Evolutionary conservation across 2,329 filamentous ascomycete genomes (phyloP), one percentile per base, ranked within the genome.

Genomic region (Neophaeococcomyces aloes): DNA sequence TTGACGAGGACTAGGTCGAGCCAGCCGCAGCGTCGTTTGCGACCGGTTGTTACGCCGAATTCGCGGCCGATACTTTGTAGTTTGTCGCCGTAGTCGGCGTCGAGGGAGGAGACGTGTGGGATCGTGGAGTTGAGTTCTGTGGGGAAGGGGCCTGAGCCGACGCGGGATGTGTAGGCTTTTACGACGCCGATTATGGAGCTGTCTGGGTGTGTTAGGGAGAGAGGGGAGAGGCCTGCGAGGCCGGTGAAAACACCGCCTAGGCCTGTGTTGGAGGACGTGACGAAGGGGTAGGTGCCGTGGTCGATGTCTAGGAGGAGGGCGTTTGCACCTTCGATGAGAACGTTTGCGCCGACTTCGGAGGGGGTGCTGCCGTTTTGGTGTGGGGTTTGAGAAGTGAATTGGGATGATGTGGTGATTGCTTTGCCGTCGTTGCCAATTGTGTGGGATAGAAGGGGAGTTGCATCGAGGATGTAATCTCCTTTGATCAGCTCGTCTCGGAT

Each of bases 111-210:
- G 10, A 42, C 39, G 31, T 42, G 25, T 2, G 39, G 23, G 34
- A 54, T 53, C 21, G 41, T 25, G 27, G 43, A 42, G 32, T 48
- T 44, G 18, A 56, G 48, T 57, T 81, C 77, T 8, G 72, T 76
- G 2, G 77, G 77, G 64, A 81, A 79, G 5, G 77, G 77, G 2
- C 77, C 77, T 14, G 70, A 73, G 52, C 67, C 69, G 25, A 76
- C 73, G 38, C 73, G 71, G 3, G 76, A 78, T 34, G 75, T 78
- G 66, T 81, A 80, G 21, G 77, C 76, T 58, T 81, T 81, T 35
- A 79, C 72, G 2, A 81, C 76, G 43, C 77, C 77, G 53, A 80
- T 73, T 44, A 77, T 70, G 41, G 48, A 47, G 47, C 49, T 52
- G 17, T 49, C 53, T 2, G 50, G 50, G 48, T 71, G 69, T 47